Evolutionary conservation across 495 filamentous ascomycete genomes (phyloP), one percentile per base, ranked within the genome.

Genomic region (Xylaria acuta): DNA sequence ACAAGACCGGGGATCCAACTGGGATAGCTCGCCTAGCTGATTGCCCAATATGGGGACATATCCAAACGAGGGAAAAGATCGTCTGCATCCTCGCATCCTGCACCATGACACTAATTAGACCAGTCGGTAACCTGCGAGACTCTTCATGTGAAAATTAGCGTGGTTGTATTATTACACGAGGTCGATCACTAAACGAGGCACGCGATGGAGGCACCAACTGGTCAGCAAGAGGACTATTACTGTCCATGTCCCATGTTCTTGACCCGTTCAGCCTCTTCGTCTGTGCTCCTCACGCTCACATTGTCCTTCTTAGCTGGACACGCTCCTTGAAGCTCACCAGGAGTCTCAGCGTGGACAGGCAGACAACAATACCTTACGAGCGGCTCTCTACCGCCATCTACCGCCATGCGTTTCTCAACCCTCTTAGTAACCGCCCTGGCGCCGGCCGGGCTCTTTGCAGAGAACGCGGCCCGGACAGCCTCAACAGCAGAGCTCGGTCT

Each of bases 351-450:
- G 74, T 73, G 72, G 72, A 71, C 68, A 47, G 43, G 68, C 67
- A 74, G 73, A 74, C 64, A 72, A 75, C 68, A 69, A 74, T 45
- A 54, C 51, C 49, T 73, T 40, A 27, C 41, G 70, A 72, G 66
- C 60, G 45, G 59, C 63, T 47, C 32, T 41, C 25, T 68, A 62
- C 30, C 69, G 32, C 64, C 63, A 58, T 67, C 32, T 27, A 27
- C 69, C 67, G 47, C 30, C 72, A 80, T 80, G 78, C 68, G 76
- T 70, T 77, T 80, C 71, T 80, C 74, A 18, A 73, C 69, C 38
- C 67, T 78, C 62, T 69, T 80, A 30, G 65, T 77, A 45, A 63
- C 72, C 30, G 78, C 78, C 70, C 41, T 80, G 71, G 70, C 70
- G 60, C 78, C 78, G 34, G 72, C 64, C 65, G 72, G 75, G 43